Evolutionary conservation across 2,329 filamentous ascomycete species (phyloP), one percentile per base, ranked within the genome.

Genomic region (Emericellopsis cladophorae): DNA sequence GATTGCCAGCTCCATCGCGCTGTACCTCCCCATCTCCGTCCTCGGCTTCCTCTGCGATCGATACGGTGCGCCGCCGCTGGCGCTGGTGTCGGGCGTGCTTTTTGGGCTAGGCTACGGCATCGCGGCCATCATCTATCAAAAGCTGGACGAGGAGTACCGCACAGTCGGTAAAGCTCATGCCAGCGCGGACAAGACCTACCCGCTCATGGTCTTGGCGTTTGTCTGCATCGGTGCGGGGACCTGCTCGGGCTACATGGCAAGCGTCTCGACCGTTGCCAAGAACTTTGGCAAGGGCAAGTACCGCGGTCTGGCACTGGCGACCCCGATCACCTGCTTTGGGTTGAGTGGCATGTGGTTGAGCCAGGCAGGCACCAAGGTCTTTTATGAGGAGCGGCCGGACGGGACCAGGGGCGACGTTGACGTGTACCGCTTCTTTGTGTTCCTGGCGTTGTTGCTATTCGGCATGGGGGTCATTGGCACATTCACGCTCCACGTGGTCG

Each of bases 261-360:
- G 87, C 2, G 82, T 98, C n/a, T 90, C 90, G 7, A 94, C 90
- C 0, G 95, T 88, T 55, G 92, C 92, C 31, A 98, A 98, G 76
- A 98, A 96, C 64, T 98, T 96, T 62, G 89, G 89, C 38, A 79
- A 83, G 45, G 87, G 88, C 4, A 84, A 81, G 54, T 81, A 93
- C 54, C 83, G 90, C 52, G 92, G 92, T 0, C 65, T 98, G 39
- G 90, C 93, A 45, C 70, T 98, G 42, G 89, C 90, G 2, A 72
- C 86, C 44, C 92, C 92, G 2, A 95, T 96, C 57, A 87, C 92
- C 1, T 82, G 85, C 7, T 95, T 95, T 57, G 92, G 92, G 0
- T 61, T 98, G 42, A 95, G 89, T 54, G 88, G 89, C 37, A 90
- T 98, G 83, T 94, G 92, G 84, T 73, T 92, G 62, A 93, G 87